Conservation (phyloP, 306 rosid species). For the Alnus rubra region DNA sequence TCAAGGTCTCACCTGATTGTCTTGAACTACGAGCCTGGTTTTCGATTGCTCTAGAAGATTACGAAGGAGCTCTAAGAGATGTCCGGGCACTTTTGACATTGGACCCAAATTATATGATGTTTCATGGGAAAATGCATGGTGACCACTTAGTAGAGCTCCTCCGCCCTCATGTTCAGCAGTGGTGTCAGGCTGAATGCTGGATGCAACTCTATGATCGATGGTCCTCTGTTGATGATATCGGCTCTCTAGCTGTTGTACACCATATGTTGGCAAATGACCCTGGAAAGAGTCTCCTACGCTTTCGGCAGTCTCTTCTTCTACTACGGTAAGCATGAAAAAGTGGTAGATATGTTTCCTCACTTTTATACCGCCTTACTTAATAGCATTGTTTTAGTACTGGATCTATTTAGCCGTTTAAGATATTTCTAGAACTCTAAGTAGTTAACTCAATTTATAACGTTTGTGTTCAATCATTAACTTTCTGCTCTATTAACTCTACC, state of each 20-base stretch:
- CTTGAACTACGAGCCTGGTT: slow-evolving; percentile 93
- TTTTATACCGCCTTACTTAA: background rate
- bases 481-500: background rate
- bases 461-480: slow-evolving; percentile 2
- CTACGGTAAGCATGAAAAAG: slow-evolving; percentile 53
- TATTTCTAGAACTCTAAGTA: background rate
- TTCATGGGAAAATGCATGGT: slow-evolving; percentile 67
- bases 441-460: background rate
- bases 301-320: slow-evolving; percentile 86
- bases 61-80: slow-evolving; percentile 76
- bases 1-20: slow-evolving; percentile 80
- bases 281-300: slow-evolving; percentile 74
- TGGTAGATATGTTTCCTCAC: background rate
- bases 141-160: slow-evolving; percentile 70
- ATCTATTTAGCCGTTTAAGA: background rate
- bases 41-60: slow-evolving; percentile 65
- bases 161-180: slow-evolving; percentile 60
- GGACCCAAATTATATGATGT: slow-evolving; percentile 77
- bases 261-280: slow-evolving; percentile 86
- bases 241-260: slow-evolving; percentile 83
- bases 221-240: slow-evolving; percentile 90
- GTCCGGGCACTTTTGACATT: slow-evolving; percentile 81
- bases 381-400: background rate
- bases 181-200: slow-evolving; percentile 92
- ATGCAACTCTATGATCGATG: slow-evolving; percentile 77